Evolutionary conservation across 2,329 filamentous ascomycete species (phyloP), one percentile per base, ranked within the genome.

Genomic region (Diplocarpon mali): DNA sequence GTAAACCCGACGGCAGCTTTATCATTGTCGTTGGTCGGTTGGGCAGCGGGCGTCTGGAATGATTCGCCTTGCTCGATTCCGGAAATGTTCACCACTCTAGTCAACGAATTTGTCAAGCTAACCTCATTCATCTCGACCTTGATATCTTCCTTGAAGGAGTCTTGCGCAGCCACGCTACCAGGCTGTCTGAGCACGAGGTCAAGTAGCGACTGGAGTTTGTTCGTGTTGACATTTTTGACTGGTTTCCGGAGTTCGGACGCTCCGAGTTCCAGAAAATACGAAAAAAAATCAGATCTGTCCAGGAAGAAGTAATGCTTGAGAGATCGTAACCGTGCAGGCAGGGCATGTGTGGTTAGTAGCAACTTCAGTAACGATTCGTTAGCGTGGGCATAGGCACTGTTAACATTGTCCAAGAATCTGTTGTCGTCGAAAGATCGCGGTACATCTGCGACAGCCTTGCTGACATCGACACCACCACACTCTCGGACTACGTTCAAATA

Each of bases 291-390:
- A 29, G 92, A 95, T 8, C 89, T 84, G 57, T 96, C 90, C 50
- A 98, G 80, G 71, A 98, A 98, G 70, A 96, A 98, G 68, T 98
- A 98, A 65, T 98, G 92, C 63, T 98, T 98, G 32, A 98, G 71
- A 12, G 90, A 96, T 37, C 83, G 79, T 45, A 98, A 73, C 31
- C 92, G 78, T 24, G 85, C 83, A 0, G 90, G 89, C 5, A 98
- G 75, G 11, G 85, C 85, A 61, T 98, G 92, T 6, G 92, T 92
- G 0, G 90, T 96, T 34, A 98, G 73, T 2, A 98, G 78, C 0
- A 98, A 73, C 48, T 88, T 83, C 66, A 98, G 80, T 16, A 98
- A 72, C 7, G 90, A 95, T 46, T 89, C 84, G 64, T 98, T 98
- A 43, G 92, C 92, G 61, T 95, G 84, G 0, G 90, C 88, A 59